A percentile compares a stretch with the other conserved stretches of the same genome.
Conservation (phyloP, 306 rosid species). For the Glycyrrhiza uralensis region DNA sequence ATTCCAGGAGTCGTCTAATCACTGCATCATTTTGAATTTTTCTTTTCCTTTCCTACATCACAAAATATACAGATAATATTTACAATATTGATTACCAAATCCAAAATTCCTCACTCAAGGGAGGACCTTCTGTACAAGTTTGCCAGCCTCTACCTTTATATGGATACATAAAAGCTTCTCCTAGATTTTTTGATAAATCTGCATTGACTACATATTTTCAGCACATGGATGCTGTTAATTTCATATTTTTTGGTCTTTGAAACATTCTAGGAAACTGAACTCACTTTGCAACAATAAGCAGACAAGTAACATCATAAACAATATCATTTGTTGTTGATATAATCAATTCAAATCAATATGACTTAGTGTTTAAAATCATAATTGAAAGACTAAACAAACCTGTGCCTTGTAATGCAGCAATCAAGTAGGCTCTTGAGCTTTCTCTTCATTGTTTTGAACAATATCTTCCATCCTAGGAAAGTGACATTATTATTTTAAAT, state of each 20-base stretch:
- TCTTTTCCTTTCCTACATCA: not conserved
- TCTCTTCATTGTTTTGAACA: constrained; percentile 35
- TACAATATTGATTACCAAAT: not conserved
- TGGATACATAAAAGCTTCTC: constrained; percentile 6
- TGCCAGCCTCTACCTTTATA: constrained; percentile 2
- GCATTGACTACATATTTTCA: not conserved
- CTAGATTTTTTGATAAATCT: constrained; percentile 3
- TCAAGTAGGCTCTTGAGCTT: constrained; percentile 33
- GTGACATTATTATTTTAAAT: not conserved
- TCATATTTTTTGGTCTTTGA: not conserved
- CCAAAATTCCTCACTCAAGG: not conserved
- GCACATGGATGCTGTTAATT: not conserved
- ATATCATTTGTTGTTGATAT: not conserved
- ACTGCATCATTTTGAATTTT: not conserved
- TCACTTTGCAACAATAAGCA: not conserved
- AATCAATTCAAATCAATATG: not conserved
- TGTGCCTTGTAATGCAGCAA: constrained; percentile 29
- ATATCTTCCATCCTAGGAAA: constrained; percentile 49
- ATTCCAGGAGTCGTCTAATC: not conserved
- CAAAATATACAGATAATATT: not conserved
- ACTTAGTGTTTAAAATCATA: not conserved
- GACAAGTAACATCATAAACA: not conserved
- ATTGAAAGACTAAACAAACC: constrained; percentile 37
- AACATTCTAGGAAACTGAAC: not conserved
- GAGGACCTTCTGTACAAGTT: not conserved